Base-by-base conservation (phyloP, 73 alveolate species). In the Paramecium pentaurelia region DNA sequence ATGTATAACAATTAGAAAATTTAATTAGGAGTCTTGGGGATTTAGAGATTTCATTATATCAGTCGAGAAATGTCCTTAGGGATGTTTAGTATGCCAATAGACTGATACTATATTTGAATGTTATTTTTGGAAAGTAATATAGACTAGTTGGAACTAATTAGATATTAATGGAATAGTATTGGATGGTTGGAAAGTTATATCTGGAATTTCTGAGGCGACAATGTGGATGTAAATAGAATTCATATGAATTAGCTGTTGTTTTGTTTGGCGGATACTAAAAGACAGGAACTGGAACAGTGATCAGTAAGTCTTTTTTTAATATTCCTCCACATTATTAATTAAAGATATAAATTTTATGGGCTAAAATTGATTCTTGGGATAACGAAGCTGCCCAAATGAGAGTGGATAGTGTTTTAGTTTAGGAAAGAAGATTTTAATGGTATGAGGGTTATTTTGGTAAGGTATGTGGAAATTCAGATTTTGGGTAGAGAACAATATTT, bases 11-110 rank as follows among this genome's bases (percentile, higher is more conserved):
- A 20, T 12, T 11, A 2, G 45, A 30, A 10, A 12, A 44, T 77
- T 44, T 22, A 14, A 6, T 42, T 42, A 77, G 90, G 90, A 77
- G 42, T 77, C 90, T n/a, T 77, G 90, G 77, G 90, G 90, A 16
- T 42, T 77, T 16, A 77, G 90, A 44, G 90, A 77, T 11, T 77
- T 77, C 27, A 18, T 37, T 8, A 14, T 77, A 42, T 77, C 51
- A 4, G 90, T 77, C n/a, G 73, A 77, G 28, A 77, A 20, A 22
- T 77, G 90, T 44, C 90, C 90, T 8, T 25, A 18, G 0, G 90
- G 77, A 20, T 77, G 90, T 34, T 32, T 10, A n/a, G 30, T 60
- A 1, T 77, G 90, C 12, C 0, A 8, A 25, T 28, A 16, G 4
- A 60, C 36, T 7, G 90, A 77, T 22, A 12, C 73, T 5, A 4